These are phyloP conservation scores for Lachnellula subtilissima DNA, from an alignment of 2,329 filamentous ascomycete genomes.

Conservation along the genomic window DNA sequence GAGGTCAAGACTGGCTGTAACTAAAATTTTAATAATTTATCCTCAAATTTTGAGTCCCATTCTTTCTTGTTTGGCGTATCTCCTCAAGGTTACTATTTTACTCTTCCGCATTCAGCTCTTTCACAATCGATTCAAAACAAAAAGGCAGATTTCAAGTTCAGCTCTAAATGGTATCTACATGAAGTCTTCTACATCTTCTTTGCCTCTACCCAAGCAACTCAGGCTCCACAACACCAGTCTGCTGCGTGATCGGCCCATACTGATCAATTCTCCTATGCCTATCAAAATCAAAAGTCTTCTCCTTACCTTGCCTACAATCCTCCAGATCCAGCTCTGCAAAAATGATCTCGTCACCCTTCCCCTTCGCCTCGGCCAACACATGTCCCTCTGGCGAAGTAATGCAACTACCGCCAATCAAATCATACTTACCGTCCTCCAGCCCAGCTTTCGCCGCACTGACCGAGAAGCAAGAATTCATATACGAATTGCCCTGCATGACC, in stretches of 20 bases:
- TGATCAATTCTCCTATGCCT: conserved; percentile 41
- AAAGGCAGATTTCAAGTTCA: not conserved
- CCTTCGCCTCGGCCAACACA: conserved; percentile 45
- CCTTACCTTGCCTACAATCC: conserved; percentile 43
- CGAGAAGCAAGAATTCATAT: conserved; percentile 49
- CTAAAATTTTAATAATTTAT: not conserved
- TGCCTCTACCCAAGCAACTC: conserved; percentile 25
- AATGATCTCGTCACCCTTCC: conserved; percentile 45
- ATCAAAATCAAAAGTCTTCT: conserved; percentile 42
- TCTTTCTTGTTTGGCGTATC: not conserved
- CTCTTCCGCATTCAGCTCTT: no score
- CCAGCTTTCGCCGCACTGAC: conserved; percentile 47
- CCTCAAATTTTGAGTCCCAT: not conserved
- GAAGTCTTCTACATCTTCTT: not conserved
- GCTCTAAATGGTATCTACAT: not conserved
- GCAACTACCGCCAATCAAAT: conserved; percentile 44
- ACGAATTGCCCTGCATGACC: conserved; percentile 47
- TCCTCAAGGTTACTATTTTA: no score
- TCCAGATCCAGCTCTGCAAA: conserved; percentile 46
- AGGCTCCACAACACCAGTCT: conserved; percentile 38
- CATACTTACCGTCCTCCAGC: conserved; percentile 45
- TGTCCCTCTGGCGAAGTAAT: conserved; percentile 46
- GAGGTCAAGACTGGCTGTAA: conserved; percentile 39
- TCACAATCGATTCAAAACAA: no score
- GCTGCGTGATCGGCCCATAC: conserved; percentile 37